Base-by-base conservation (phyloP, 148 eudicot genomes). In the Vaccinium corymbosum region DNA sequence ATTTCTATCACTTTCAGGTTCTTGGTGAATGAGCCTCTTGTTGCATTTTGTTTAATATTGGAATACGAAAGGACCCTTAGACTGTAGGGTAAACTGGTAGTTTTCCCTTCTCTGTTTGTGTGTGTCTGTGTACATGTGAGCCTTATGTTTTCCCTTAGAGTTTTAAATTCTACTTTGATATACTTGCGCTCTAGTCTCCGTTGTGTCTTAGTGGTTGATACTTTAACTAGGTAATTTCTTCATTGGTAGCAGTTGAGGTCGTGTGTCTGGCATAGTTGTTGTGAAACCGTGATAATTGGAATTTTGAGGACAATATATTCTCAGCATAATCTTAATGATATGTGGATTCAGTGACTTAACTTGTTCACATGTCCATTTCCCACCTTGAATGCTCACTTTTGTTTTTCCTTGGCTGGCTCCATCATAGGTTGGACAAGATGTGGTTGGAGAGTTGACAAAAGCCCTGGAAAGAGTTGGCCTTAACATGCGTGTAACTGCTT, bases 401-500 rank as follows among this genome's bases (percentile, higher is more conserved):
- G 52, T 14, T 49, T 78, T 49, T 61, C 29, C 32, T 46, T 81
- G 53, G 77, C 64, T 89, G 22, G 73, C 22, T 79, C 82, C 82
- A 0, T 59, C 62, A 79, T 85, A 97, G 99, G 93, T 94, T 84
- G 98, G 95, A 82, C 49, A 93, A 86, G 99, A 97, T 86, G 93
- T 97, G 76, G 99, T 97, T 80, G 94, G 83, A 22, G 95, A 97
- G 89, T 88, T 97, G 87, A 90, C 93, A 82, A 89, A 91, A 85
- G 97, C 99, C 68, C 87, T 97, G 92, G 88, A 97, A 82, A 91
- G 91, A 86, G 90, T 86, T 81, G 93, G 95, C 76, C 85, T 95
- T 86, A 93, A 95, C 87, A 95, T 95, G 99, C 94, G 92, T 80
- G 99, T 97, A 82, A 46, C 99, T 83, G 99, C 99, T 32, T 89